Conservation (phyloP, 805 yeast species). For the Candida odintsovae region DNA sequence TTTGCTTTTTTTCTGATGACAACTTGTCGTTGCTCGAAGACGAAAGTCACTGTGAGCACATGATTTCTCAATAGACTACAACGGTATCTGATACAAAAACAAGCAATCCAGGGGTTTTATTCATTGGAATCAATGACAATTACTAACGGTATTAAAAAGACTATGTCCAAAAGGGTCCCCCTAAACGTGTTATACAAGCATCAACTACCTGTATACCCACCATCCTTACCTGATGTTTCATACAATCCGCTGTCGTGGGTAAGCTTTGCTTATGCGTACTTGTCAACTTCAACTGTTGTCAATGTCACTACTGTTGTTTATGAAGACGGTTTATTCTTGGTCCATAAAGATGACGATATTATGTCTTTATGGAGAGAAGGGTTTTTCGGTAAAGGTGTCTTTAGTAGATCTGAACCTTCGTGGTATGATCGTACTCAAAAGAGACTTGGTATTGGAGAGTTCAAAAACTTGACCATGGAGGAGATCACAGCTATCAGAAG, state of each 20-base stretch:
- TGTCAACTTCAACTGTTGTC: conserved; percentile 16
- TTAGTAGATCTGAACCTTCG: conserved; percentile 89
- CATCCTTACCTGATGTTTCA: conserved; percentile 46
- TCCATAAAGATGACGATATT: conserved; percentile 43
- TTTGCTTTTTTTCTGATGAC: conserved; percentile 22
- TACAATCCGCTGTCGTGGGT: conserved; percentile 69
- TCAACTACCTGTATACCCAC: conserved; percentile 55
- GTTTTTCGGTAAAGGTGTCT: conserved; percentile 87
- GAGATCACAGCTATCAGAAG: conserved; percentile 74
- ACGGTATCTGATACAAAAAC: conserved; percentile 76
- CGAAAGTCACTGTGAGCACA: conserved; percentile 53
- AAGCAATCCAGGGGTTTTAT: not conserved
- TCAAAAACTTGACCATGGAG: conserved; percentile 47
- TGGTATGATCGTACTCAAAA: conserved; percentile 69
- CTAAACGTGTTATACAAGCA: conserved; percentile 31
- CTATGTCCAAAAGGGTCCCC: conserved; percentile 30
- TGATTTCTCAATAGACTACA: conserved; percentile 87
- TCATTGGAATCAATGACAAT: not conserved
- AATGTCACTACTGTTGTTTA: conserved; percentile 23
- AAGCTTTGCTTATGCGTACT: conserved; percentile 34
- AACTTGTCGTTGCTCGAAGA: conserved; percentile 38
- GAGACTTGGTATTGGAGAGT: conserved; percentile 42
- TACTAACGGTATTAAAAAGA: not conserved
- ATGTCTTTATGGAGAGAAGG: conserved; percentile 71
- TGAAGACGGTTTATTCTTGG: conserved; percentile 29